Evolutionary conservation across 1,284 basidiomycete species (phyloP).

Genomic region (Pseudozyma tsukubaensis): DNA sequence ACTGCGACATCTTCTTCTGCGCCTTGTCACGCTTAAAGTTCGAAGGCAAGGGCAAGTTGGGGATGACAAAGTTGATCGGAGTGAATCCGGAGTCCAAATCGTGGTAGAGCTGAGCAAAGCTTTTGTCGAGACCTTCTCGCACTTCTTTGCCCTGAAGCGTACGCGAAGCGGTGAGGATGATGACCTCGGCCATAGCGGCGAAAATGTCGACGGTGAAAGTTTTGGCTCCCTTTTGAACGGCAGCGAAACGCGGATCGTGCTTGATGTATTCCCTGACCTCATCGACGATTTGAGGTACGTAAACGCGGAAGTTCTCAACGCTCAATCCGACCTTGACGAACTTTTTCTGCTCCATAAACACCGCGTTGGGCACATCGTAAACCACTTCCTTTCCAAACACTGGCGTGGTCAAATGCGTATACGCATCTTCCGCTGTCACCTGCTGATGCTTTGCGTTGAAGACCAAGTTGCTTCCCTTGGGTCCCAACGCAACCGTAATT

Average conservation of each 20-base stretch:
- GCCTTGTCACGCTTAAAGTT: slow-evolving; percentile 89
- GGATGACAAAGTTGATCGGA: slow-evolving; percentile 84
- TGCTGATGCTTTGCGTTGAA: slow-evolving; percentile 92
- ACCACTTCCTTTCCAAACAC: slow-evolving; percentile 95
- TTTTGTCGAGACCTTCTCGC: slow-evolving; percentile 80
- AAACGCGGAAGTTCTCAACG: slow-evolving; percentile 88
- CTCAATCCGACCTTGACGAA: slow-evolving; percentile 87
- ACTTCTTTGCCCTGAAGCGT: slow-evolving; percentile 95
- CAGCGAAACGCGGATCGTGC: slow-evolving; percentile 74
- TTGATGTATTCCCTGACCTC: slow-evolving; percentile 55
- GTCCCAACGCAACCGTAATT: slow-evolving; percentile 90
- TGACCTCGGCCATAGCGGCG: slow-evolving; percentile 86
- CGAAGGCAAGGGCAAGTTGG: slow-evolving; percentile 88
- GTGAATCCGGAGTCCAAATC: slow-evolving; percentile 82
- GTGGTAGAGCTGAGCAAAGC: slow-evolving; percentile 85
- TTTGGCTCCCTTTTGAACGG: slow-evolving; percentile 64
- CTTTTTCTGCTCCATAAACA: slow-evolving; percentile 99
- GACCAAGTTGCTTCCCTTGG: slow-evolving; percentile 93
- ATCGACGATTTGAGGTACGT: slow-evolving; percentile 88
- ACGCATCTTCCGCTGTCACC: slow-evolving; percentile 95
- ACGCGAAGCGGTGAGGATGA: slow-evolving; percentile 90
- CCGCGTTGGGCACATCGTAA: slow-evolving; percentile 94
- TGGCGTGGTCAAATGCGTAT: slow-evolving; percentile 73
- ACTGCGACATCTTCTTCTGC: slow-evolving; percentile 92
- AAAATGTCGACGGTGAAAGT: slow-evolving; percentile 70